Percentiles rank a stretch among this genome's conserved stretches.
These are phyloP conservation scores for Cercospora sp. DNA, from an alignment of 2,329 filamentous ascomycete genomes.

Conservation along the genomic window DNA sequence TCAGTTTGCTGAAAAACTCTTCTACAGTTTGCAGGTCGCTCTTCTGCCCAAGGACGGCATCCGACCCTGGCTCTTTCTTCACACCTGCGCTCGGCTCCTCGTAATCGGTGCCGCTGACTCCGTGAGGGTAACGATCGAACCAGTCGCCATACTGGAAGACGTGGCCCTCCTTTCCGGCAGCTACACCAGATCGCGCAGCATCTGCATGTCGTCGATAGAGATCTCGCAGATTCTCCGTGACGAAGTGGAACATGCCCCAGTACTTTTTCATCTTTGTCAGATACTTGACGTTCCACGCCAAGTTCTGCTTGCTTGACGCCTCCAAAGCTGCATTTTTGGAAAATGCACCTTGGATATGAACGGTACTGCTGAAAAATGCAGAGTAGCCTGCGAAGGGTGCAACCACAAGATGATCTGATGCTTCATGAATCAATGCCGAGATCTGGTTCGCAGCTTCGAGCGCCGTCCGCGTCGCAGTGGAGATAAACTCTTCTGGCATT, in stretches of 20 bases:
- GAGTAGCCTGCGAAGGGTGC: conserved; percentile 95
- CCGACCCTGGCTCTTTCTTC: conserved; percentile 77
- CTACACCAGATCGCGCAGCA: conserved; percentile 66
- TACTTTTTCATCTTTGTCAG: conserved; percentile 93
- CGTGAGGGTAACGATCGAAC: conserved; percentile 93
- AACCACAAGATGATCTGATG: conserved; percentile 75
- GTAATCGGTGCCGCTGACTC: conserved; percentile 81
- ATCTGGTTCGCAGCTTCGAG: conserved; percentile 84
- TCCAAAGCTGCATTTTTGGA: conserved; percentile 78
- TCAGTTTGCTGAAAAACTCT: conserved; percentile 84
- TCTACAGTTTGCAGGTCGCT: conserved; percentile 90
- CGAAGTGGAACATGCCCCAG: conserved; percentile 98
- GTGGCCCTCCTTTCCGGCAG: conserved; percentile 46
- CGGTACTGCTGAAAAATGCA: conserved; percentile 86
- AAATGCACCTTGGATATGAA: conserved; percentile 92
- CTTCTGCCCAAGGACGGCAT: conserved; percentile 85
- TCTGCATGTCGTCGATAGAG: conserved; percentile 85
- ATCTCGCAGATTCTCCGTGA: conserved; percentile 88
- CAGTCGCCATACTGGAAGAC: conserved; percentile 97
- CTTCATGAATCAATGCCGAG: conserved; percentile 78
- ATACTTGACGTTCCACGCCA: conserved; percentile 86
- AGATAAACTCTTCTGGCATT: conserved; percentile 75
- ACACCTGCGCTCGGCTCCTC: conserved; percentile 66
- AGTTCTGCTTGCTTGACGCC: conserved; percentile 75
- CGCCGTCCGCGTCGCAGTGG: conserved; percentile 71